A percentile compares a stretch with the other conserved stretches of the same genome.
These are phyloP conservation scores for Oryza meridionalis DNA, from an alignment of 176 grass and related monocot genomes.

Conservation along the genomic window DNA sequence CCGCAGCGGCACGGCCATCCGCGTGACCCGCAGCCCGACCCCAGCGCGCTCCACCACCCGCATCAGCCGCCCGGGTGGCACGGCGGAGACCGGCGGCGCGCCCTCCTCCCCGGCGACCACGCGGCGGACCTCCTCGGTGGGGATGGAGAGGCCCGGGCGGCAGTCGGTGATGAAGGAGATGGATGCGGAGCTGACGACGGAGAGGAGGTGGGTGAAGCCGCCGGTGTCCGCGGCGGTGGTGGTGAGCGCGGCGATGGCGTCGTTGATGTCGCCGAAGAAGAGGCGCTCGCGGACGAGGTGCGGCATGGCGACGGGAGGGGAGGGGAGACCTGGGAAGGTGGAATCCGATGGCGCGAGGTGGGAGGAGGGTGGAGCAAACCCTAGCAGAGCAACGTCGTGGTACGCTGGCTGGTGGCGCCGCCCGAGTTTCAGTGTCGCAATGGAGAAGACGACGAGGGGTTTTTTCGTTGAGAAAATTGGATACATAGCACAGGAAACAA, in stretches of 20 bases:
- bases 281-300: slow-evolving; percentile 68
- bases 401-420: not conserved
- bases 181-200: slow-evolving; percentile 67
- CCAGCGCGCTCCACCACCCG: slow-evolving; percentile 69
- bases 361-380: not conserved
- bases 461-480: too few species aligned
- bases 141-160: slow-evolving; percentile 46
- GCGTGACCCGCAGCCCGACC: slow-evolving; percentile 55
- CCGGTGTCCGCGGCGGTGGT: slow-evolving; percentile 9
- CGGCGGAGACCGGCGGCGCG: slow-evolving; percentile 37
- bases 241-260: slow-evolving; percentile 56
- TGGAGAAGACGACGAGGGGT: too few species aligned
- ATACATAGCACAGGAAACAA: too few species aligned
- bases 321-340: not conserved
- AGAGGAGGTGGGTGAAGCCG: slow-evolving; percentile 51
- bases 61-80: slow-evolving; percentile 47
- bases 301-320: slow-evolving; percentile 53
- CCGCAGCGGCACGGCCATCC: slow-evolving; percentile 84
- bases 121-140: slow-evolving; percentile 53
- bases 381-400: not conserved
- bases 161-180: slow-evolving; percentile 81
- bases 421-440: too few species aligned
- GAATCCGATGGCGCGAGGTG: not conserved
- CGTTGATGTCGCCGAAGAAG: slow-evolving; percentile 73
- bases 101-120: slow-evolving; percentile 54